Conservation (phyloP, 1,284 basidiomycete species). For the Naganishia sp. region DNA sequence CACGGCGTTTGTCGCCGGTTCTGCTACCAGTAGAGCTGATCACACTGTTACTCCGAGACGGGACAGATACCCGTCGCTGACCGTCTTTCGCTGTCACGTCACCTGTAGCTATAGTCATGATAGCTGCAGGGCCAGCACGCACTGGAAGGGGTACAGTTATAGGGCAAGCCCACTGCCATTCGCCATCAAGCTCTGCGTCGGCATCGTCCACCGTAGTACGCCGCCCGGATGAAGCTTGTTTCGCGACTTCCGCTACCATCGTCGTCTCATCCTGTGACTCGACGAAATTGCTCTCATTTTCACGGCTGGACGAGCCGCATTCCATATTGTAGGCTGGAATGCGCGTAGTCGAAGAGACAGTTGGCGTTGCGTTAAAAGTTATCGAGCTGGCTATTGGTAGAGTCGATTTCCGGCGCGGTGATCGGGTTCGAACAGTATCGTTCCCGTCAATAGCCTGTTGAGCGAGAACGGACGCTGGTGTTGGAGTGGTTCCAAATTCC, state of each 20-base stretch:
- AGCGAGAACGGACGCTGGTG: slow-evolving; percentile 3
- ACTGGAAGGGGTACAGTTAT: slow-evolving; percentile 13
- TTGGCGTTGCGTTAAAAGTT: neutral
- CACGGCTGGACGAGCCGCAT: neutral
- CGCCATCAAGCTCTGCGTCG: slow-evolving; percentile 19
- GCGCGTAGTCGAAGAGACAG: neutral
- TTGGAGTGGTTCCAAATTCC: slow-evolving; percentile 10
- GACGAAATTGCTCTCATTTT: neutral
- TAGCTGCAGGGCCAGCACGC: neutral
- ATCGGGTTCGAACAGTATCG: neutral
- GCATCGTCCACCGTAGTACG: neutral
- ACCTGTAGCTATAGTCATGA: neutral
- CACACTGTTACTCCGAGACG: slow-evolving; percentile 25
- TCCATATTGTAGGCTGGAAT: neutral
- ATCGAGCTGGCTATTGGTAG: neutral
- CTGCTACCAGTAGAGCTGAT: slow-evolving; percentile 8
- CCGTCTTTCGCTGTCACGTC: neutral
- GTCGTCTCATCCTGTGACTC: neutral
- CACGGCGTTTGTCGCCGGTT: slow-evolving; percentile 20
- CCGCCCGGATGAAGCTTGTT: neutral
- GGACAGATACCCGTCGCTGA: neutral
- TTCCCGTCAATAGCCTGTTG: neutral
- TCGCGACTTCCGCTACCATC: neutral
- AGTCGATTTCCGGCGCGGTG: neutral
- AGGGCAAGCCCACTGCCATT: slow-evolving; percentile 26